Evolutionary conservation across 1,284 basidiomycete species (phyloP).

Genomic region (Fomitopsis betulina): DNA sequence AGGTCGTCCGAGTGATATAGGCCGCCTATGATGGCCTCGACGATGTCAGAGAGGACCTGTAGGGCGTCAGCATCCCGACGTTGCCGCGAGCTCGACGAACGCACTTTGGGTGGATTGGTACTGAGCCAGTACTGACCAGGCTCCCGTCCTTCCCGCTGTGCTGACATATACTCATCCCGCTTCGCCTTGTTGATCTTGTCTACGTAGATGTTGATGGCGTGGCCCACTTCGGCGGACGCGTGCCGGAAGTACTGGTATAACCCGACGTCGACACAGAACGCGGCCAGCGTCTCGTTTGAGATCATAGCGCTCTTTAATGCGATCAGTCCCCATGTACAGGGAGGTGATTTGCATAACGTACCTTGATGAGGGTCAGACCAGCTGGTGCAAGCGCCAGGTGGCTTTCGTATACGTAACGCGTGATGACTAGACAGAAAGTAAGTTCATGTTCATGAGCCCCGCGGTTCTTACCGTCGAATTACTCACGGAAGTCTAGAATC

Average conservation of each 20-base stretch:
- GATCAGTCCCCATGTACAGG: neutral
- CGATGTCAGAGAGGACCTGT: conserved; percentile 68
- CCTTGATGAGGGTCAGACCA: conserved; percentile 72
- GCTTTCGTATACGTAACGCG: conserved; percentile 61
- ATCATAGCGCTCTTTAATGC: conserved; percentile 69
- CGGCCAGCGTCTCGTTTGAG: conserved; percentile 68
- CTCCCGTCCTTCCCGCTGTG: conserved; percentile 40
- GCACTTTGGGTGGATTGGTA: conserved; percentile 70
- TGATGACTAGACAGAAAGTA: conserved; percentile 51
- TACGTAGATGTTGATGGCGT: conserved; percentile 51
- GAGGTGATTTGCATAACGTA: conserved; percentile 21
- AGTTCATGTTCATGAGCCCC: neutral
- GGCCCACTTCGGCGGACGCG: conserved; percentile 47
- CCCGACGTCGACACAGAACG: conserved; percentile 64
- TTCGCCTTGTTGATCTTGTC: conserved; percentile 42
- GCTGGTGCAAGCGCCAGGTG: conserved; percentile 64
- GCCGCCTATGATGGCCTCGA: conserved; percentile 74
- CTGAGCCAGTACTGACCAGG: conserved; percentile 75
- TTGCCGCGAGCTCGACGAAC: neutral
- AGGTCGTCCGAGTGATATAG: conserved; percentile 73
- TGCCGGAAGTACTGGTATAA: conserved; percentile 58
- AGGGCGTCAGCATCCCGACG: conserved; percentile 1
- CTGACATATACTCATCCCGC: conserved; percentile 43
- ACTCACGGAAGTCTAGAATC: conserved; percentile 72
- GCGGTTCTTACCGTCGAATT: neutral